Evolutionary conservation across 768 basidiomycete species (phyloP), one percentile per base, ranked within the genome.

Genomic region (Amanita inopinata): DNA sequence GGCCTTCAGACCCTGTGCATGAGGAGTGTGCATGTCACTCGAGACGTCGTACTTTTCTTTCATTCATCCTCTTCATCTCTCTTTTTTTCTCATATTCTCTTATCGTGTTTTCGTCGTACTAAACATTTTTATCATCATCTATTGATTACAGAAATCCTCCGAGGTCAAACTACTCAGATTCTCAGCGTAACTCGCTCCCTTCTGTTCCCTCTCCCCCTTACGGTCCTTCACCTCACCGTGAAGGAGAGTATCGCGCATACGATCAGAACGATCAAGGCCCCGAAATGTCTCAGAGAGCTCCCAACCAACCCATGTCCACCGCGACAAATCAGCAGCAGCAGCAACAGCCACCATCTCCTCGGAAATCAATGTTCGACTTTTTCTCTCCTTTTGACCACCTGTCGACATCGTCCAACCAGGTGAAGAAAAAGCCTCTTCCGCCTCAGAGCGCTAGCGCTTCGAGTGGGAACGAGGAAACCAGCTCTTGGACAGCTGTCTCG

Each of bases 281-380:
- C 25, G 71, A 74, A 44, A 54, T 60, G 22, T 56, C 62, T 30
- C 69, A 69, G 31, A 58, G 65, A 45, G 37, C 61, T 27, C 64
- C 65, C 40, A 54, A 52, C 22, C 57, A 58, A 18, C 53, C 56
- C 19, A 57, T 52, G 19, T 50, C 53, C n/a, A 39, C 49, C 9
- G 46, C 49, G 5, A 53, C 58, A 27, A 54, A 52, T 20, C 56
- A 52, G 22, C 61, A 58, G 42, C 53, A 61, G 18, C 57, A 55
- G 23, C 70, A 69, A 38, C 73, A 67, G 45, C 76, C 81, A 0
- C 74, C 84, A 22, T 80, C 82, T 31, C 73, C 80, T 17, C 81
- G 78, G 52, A 80, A 83, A 59, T 83, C 84, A 37, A 77, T 88
- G 73, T 91, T 91, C 51, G 85, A 89, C 28, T 90, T 85, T 47